Base-by-base conservation (phyloP, 805 yeast genomes). In the Cyberlindnera euphorbiae region DNA sequence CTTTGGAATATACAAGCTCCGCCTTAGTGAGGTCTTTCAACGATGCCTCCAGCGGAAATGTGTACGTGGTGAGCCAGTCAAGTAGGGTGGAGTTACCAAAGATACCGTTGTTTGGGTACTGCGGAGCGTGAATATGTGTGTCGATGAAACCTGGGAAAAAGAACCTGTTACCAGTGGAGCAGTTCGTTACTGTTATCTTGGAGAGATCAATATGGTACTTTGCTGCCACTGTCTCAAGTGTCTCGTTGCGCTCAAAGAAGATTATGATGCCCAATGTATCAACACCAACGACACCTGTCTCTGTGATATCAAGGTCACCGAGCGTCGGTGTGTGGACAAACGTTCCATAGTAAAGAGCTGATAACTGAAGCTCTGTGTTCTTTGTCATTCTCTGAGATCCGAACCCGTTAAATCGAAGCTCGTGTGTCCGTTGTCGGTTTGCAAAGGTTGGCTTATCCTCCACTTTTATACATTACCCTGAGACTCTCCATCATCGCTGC, bases 1-100 rank as follows among this genome's bases (percentile, higher is more conserved):
- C 83, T 46, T 70, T 73, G 11, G 69, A 47, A 56, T 90, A 93
- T 2, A 89, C 79, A 6, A 65, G 55, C 10, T 60, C 46, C 0
- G 96, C 96, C 30, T 69, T 55, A 1, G 56, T 50, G 16, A 71
- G 47, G 44, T 81, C 75, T 14, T 60, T 63, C 42, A 86, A 71
- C 4, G 83, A 69, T 7, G 83, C 66, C 59, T 93, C 98, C 38
- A 89, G 59, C 1, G 96, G 95, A 66, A 89, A 93, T 0, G 98
- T 93, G 57, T 87, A 88, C 16, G 72, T 76, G 17, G 77, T 72
- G 31, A 93, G 69, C 98, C 98, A 93, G 46, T 90, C 95, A 38
- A 93, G 64, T 28, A 93, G 66, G 2, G 95, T 90, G 3, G 86
- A 67, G 41, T 80, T 81, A 17, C 95, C 89, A 44, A 94, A 90